Evolutionary conservation across 345 rosid genomes (phyloP), one percentile per base, ranked within the genome.

Genomic region (Arabis hirsuta): DNA sequence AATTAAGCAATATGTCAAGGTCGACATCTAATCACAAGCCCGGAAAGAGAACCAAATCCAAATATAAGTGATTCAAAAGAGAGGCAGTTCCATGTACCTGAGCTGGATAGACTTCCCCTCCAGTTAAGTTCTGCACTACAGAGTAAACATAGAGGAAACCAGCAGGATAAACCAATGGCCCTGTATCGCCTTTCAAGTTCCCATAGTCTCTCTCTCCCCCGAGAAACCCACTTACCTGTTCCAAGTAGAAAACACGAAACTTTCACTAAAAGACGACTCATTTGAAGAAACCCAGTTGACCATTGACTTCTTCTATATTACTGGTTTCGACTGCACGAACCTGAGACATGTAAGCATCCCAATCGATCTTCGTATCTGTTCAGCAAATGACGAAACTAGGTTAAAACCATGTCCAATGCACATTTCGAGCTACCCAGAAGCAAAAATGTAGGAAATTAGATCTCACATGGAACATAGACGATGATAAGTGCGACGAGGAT

Each of bases 341-440:
- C 97, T 94, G 97, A 61, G 96, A 87, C 96, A 94, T 91, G 80
- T 94, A 91, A 45, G 97, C 98, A 77, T 94, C 98, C 98, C 97
- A 91, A 66, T 94, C 98, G 76, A 94, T 94, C 89, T 91, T 94
- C 56, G 96, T 94, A 81, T 94, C 98, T 91, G 89, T 45, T 59
- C 47, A 63, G 5, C 52, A 56, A 29, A 43, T 74, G 62, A 11
- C 2, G 13, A 27, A 55, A 2, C 9, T 7, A 7, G 16, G 3
- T 60, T 19, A 38, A 9, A 45, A 19, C 8, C 14, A 74, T 13
- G 7, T 10, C 41, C 24, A 48, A 24, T 67, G 41, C 43, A 14
- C 57, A 48, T 52, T 69, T 11, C 16, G 12, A 13, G 8, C 48
- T 29, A 45, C 32, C 59, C 13, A 3, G 14, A 47, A 26, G 42